A percentile compares a stretch with the other conserved stretches of the same genome.
phyloP scores from a whole-genome alignment of 495 filamentous ascomycete species.

The Elaphomyces granulatus region DNA sequence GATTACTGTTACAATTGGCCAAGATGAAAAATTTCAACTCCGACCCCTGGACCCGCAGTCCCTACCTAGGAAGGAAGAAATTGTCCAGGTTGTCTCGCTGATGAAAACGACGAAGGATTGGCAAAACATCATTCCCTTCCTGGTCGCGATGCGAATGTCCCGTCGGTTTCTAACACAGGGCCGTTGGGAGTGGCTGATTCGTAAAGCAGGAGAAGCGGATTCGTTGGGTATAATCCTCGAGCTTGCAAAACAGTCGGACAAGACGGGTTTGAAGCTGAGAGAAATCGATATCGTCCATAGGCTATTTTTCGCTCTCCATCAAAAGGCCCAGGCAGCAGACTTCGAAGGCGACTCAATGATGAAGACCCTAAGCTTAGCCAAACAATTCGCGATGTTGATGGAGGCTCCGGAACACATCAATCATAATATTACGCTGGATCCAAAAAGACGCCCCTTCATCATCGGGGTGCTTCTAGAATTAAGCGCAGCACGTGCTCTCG shows the following conservation, averaged over 20 bases:
- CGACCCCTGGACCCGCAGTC: slow-evolving; percentile 29
- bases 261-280: slow-evolving; percentile 38
- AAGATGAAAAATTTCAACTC: slow-evolving; percentile 41
- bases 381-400: slow-evolving; percentile 36
- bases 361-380: slow-evolving; percentile 28
- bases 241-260: slow-evolving; percentile 29
- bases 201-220: slow-evolving; percentile 23
- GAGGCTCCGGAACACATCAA: slow-evolving; percentile 31
- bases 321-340: slow-evolving; percentile 26
- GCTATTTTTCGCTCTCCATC: slow-evolving; percentile 38
- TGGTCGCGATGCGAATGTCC: slow-evolving; percentile 41
- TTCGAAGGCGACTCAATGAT: slow-evolving; percentile 26
- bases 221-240: slow-evolving; percentile 37
- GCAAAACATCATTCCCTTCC: slow-evolving; percentile 41
- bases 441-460: slow-evolving; percentile 25
- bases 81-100: slow-evolving; percentile 16
- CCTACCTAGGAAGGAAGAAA: slow-evolving; percentile 23
- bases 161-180: slow-evolving; percentile 15
- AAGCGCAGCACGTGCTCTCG: slow-evolving; percentile 23
- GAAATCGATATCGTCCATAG: slow-evolving; percentile 24
- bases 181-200: slow-evolving; percentile 27
- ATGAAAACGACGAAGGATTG: slow-evolving; percentile 47
- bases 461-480: slow-evolving; percentile 33
- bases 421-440: slow-evolving; percentile 11
- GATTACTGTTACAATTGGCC: slow-evolving; percentile 41